Base-by-base conservation (phyloP, 140 eudicot genomes). In the Stevia rebaudiana region DNA sequence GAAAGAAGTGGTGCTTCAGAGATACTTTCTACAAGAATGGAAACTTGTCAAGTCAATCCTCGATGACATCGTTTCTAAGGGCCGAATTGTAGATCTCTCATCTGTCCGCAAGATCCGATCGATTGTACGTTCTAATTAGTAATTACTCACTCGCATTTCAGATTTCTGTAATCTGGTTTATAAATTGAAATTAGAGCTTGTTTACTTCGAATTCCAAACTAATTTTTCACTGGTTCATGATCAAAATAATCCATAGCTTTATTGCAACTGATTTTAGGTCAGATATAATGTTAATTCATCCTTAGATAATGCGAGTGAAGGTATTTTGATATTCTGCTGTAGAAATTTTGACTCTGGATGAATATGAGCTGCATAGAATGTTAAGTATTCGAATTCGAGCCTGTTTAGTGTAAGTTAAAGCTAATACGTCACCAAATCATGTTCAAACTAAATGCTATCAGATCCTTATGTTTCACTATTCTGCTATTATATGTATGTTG, bases 11-110 rank as follows among this genome's bases (percentile, higher is more conserved):
- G 91, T 84, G 62, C 64, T 91, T 41, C 89, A 87, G 51, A 78
- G 84, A 64, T 91, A 82, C 81, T 91, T 91, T 48, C 84, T 91
- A 7, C 87, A 67, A n/a, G 98, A 91, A 71, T 91, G 98, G 98
- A 79, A 82, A 68, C 74, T 76, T 67, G 96, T 92, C 72, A 88
- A 83, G 76, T 85, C 95, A 18, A 74, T 85, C 46, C 80, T 92
- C 7, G 81, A 85, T 83, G 77, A 81, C 69, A 92, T 92, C 79
- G 73, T 92, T 63, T 81, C 95, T 23, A 63, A 61, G 30, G 84
- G 81, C 59, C 70, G 83, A 49, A 88, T 83, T 74, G 42, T 79
- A 69, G 95, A 85, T 85, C 79, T 83, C 74, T 79, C 89, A 6
- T 67, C 89, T 24, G 98, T 83, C 16, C 80, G 71, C 82, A 87